Evolutionary conservation across 1,284 basidiomycete species (phyloP), one percentile per base, ranked within the genome.

Genomic region (Rhizoctonia solani): DNA sequence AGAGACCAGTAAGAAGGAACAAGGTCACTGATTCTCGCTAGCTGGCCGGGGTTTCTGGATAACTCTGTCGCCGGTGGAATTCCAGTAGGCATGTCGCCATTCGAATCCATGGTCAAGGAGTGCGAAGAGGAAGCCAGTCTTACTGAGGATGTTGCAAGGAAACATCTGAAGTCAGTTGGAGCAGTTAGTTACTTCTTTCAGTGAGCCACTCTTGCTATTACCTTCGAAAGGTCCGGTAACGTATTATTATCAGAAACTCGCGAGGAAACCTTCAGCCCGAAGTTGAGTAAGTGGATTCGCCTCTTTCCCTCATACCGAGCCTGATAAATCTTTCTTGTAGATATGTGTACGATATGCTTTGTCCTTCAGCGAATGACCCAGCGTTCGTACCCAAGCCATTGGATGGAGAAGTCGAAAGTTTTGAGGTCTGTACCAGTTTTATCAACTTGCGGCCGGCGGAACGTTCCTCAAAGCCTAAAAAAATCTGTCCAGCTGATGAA

Each of bases 351-450:
- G 92, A 95, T 72, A 79, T 96, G 59, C 76, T 79, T 50, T 82
- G 95, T 27, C 92, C 92, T 0, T 69, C 80, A 1, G 79, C 85
- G 69, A 73, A 81, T 25, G 69, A 73, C 6, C 72, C 76, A 3
- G 86, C 56, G 14, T 77, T 92, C 70, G 78, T 82, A 44, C 91
- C 92, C 0, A 82, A 81, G 53, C 95, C 95, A 0, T 81, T 87
- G 41, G 96, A 98, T 72, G 94, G 92, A 32, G 96, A 98, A 76
- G 95, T 98, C 3, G 93, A 97, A 74, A 88, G 84, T 0, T 98
- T 98, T 73, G 87, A 89, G 79, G 90, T 89, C 66, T 68, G 77
- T 71, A 13, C 23, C 14, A 3, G 11, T 49, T 25, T 56, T 19
- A 13, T 8, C 25, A 8, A 41, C 16, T 63, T 21, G 13, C 21